Base-by-base conservation (phyloP, 257 asterid genomes). In the Knoxia roxburghii region DNA sequence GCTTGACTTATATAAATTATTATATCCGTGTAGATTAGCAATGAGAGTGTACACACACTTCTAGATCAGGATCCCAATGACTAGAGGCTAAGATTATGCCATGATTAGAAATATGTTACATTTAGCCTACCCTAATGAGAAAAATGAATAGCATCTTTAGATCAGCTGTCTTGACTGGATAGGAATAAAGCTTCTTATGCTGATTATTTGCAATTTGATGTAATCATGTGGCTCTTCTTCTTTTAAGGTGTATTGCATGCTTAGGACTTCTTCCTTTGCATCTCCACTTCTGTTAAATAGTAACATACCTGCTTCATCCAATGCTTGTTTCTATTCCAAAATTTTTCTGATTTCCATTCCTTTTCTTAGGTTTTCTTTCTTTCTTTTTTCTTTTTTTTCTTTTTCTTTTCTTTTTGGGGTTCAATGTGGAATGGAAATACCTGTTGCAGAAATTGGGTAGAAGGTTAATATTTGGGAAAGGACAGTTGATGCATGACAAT, bases 401-500 rank as follows among this genome's bases (percentile, higher is more conserved):
- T 49, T 65, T 46, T 40, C 52, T 62, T 17, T 57, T 58, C 57
- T 40, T 69, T 65, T 26, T 39, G 64, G 13, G 43, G 57, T 74
- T 73, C 67, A 72, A 69, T 67, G 66, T 61, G 61, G 61, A 65
- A 20, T 69, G 73, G 39, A 64, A 67, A 33, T 71, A 49, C 68
- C 62, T 76, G 75, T 70, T 86, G 82, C 88, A 94, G 98, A 85
- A 82, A 67, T 61, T 89, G 15, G 95, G 84, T 17, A 81, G 84
- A 70, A 79, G 86, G 46, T 77, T 94, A 74, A 84, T 94, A 74
- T 90, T 87, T 69, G 89, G 89, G 72, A 89, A 85, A 77, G 86
- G 87, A 61, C 75, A 53, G 71, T 81, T 81, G 82, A 72, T 49
- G 56, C 72, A 82, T 68, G 83, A 74, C 64, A 71, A 70, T 56